A percentile compares a stretch with the other conserved stretches of the same genome.
phyloP scores from a whole-genome alignment of 768 basidiomycete genomes.

The Dioszegia aurantiaca region DNA sequence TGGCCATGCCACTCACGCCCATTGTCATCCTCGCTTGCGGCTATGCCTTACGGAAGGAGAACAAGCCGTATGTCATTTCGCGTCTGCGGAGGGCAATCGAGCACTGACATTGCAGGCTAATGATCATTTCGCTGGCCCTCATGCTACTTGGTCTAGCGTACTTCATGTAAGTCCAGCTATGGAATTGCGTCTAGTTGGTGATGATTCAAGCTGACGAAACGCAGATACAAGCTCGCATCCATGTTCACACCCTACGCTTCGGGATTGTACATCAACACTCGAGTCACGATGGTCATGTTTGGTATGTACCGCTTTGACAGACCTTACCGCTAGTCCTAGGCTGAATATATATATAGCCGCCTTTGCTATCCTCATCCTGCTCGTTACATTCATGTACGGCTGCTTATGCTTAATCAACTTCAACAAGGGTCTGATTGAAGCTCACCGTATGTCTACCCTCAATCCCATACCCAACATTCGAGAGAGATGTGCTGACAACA shows the following conservation, averaged over 20 bases:
- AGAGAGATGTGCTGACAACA: background rate
- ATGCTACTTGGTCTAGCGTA: conserved; percentile 37
- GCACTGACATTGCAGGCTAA: too few relatives aligned
- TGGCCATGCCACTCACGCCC: conserved; percentile 31
- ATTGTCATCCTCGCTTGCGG: conserved; percentile 31
- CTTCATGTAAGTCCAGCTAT: conserved; percentile 33
- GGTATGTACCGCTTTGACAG: background rate
- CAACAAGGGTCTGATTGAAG: conserved; percentile 32
- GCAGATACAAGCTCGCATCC: conserved; percentile 41
- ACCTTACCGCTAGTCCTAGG: too few relatives aligned
- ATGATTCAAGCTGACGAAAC: conserved; percentile 2
- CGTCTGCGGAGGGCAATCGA: background rate
- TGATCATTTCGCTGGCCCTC: conserved; percentile 25
- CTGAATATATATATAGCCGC: conserved; percentile 19
- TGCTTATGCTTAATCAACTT: conserved; percentile 39
- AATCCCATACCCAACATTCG: background rate
- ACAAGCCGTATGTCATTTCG: conserved; percentile 23
- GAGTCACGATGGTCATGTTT: conserved; percentile 40
- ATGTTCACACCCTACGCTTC: conserved; percentile 35
- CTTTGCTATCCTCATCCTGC: conserved; percentile 39
- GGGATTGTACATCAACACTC: conserved; percentile 35
- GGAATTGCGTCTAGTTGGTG: background rate
- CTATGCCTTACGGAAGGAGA: conserved; percentile 37
- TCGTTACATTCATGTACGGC: conserved; percentile 33
- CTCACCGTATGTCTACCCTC: conserved; percentile 25